Conservation (phyloP, 169 alveolate species). For the Eimeria brunetti region DNA sequence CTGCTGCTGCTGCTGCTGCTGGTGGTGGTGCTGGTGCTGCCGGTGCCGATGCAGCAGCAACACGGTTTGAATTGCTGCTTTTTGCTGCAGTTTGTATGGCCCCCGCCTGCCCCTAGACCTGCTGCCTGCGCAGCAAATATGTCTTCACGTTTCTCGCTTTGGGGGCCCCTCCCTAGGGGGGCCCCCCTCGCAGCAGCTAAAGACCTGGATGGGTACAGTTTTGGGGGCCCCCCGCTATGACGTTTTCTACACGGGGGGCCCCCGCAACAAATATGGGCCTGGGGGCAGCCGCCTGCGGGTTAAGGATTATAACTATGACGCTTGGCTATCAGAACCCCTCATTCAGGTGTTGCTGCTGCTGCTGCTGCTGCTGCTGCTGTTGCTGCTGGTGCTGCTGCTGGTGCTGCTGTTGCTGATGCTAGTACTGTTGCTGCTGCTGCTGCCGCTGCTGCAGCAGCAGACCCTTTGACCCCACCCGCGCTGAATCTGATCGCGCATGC, state of each 20-base stretch:
- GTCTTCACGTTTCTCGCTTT: slow-evolving; percentile 29
- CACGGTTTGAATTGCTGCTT: not conserved
- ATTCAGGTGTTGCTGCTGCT: slow-evolving; percentile 39
- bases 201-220: slow-evolving; percentile 38
- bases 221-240: slow-evolving; percentile 75
- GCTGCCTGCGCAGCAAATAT: slow-evolving; percentile 79
- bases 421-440: not conserved
- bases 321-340: slow-evolving; percentile 76
- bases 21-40: not conserved
- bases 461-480: too few species aligned
- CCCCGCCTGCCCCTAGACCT: slow-evolving; percentile 66
- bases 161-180: slow-evolving; percentile 6
- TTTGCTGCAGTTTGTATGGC: slow-evolving; percentile 50
- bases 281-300: slow-evolving; percentile 57
- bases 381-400: not conserved
- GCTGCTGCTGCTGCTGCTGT: not conserved
- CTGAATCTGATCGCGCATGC: too few species aligned
- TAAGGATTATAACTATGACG: slow-evolving; percentile 73
- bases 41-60: not conserved
- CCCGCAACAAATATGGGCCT: slow-evolving; percentile 8
- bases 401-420: slow-evolving; percentile 25
- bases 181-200: slow-evolving; percentile 24
- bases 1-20: not conserved
- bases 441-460: not conserved
- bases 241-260: slow-evolving; percentile 63